Evolutionary conservation across 371 early-diverging fungal genomes (phyloP).

Genomic region (Mortierella sp.): DNA sequence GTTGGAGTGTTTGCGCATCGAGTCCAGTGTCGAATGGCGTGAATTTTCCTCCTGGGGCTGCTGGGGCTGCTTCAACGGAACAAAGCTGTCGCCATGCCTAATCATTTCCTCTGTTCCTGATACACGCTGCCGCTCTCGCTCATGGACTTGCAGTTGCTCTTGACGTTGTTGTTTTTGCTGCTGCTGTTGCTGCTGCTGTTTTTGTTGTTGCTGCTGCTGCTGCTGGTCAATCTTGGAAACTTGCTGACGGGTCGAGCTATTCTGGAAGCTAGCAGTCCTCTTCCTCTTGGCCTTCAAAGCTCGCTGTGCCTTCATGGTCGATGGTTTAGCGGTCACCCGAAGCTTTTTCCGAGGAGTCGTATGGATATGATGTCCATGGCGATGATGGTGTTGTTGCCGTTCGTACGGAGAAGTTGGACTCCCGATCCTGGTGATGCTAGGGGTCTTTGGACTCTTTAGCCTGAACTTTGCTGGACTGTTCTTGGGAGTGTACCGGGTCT

Average conservation of each 20-base stretch:
- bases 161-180: neutral
- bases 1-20: neutral
- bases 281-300: constrained; percentile 14
- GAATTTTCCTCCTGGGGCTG: neutral
- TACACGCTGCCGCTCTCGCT: neutral
- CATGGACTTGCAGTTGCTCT: neutral
- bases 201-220: neutral
- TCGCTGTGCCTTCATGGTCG: constrained; percentile 25
- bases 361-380: neutral
- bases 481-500: neutral
- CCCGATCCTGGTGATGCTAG: neutral
- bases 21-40: neutral
- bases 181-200: neutral
- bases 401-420: constrained; percentile 34
- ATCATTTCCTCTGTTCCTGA: neutral
- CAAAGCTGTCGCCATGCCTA: neutral
- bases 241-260: neutral
- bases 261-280: neutral
- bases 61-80: neutral
- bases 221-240: neutral
- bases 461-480: constrained; percentile 14
- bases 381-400: constrained; percentile 18
- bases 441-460: constrained; percentile 28
- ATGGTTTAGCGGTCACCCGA: constrained; percentile 40
- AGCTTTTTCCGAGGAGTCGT: constrained; percentile 26